Evolutionary conservation across 768 basidiomycete species (phyloP).

Genomic region (Rhodosporidiobolus odoratus): DNA sequence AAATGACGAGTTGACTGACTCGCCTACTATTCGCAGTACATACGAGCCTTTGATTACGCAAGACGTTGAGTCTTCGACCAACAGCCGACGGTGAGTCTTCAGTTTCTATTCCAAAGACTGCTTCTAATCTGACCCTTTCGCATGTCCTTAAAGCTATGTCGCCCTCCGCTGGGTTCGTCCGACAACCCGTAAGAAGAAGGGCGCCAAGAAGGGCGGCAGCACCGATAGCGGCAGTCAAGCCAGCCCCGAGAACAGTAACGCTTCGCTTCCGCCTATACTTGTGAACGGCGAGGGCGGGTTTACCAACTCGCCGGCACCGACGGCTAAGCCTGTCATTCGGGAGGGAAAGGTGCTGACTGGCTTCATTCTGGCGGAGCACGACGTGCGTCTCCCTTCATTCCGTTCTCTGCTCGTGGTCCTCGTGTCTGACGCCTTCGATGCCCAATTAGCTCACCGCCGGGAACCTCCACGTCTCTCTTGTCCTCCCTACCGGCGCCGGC

Average conservation of each 20-base stretch:
- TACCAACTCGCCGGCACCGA: not conserved
- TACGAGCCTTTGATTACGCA: conserved; percentile 25
- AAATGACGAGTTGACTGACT: too few species aligned
- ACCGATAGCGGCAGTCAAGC: not conserved
- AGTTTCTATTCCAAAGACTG: too few species aligned
- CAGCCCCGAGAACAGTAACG: not conserved
- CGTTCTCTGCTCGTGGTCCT: accelerated
- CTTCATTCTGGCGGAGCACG: conserved; percentile 29
- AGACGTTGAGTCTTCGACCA: conserved; percentile 11
- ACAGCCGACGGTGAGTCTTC: not conserved
- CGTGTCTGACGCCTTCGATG: not conserved
- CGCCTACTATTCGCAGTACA: not conserved
- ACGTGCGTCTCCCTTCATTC: conserved; percentile 11
- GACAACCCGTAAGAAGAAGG: conserved; percentile 24
- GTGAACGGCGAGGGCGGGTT: not conserved
- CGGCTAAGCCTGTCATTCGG: not conserved
- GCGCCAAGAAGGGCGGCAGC: not conserved
- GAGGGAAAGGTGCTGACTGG: conserved; percentile 24
- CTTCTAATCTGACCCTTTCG: not conserved
- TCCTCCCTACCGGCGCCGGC: conserved; percentile 29
- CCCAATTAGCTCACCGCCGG: conserved; percentile 15
- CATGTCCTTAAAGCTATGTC: conserved; percentile 11
- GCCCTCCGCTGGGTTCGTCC: conserved; percentile 29
- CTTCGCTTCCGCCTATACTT: not conserved
- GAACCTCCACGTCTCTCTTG: conserved; percentile 11